Evolutionary conservation across 2,329 filamentous ascomycete species (phyloP), one percentile per base, ranked within the genome.

Genomic region (Penicillium hesseltinei): DNA sequence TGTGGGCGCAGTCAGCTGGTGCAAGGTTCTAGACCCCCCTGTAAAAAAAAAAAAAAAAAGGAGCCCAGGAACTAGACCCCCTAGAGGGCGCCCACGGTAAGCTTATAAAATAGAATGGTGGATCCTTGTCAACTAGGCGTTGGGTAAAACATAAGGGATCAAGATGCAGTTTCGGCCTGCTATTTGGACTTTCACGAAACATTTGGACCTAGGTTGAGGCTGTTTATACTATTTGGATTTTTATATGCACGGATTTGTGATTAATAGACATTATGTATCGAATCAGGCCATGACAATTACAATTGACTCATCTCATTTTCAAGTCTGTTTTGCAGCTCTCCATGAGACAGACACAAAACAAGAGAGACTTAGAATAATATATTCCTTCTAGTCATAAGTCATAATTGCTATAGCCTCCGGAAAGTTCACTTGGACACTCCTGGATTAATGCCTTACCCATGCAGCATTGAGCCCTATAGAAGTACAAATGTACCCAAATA

Each of bases 1-100:
- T 35, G 21, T 19, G 17, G 25, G 19, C 27, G 38, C 42, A 42
- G 54, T 56, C 49, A 56, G 54, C 43, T 53, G 19, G n/a, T 35
- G 48, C 42, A 56, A 29, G 40, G n/a, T 35, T 56, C 33, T 27
- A 17, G 23, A 15, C 2, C n/a, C 10, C 21, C 33, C 15, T 27
- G 23, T 23, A 23, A 23, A 23, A 23, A 23, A 23, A 23, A 23
- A 23, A 23, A 23, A 23, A 23, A 23, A 21, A 21, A 2, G 21
- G 19, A 29, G 29, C 7, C 42, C 23, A 29, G 8, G 3, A 17
- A 42, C 51, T 35, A 42, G 17, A 40, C 51, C 31, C 27, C 36
- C 42, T 53, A 27, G 29, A 42, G 21, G 17, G n/a, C n/a, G 15
- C 29, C 33, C 21, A n/a, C n/a, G 17, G 42, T 56, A 45, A 44